Percentiles rank a stretch among this genome's conserved stretches.
These are phyloP conservation scores for Neofusicoccum cordaticola DNA, from an alignment of 2,329 filamentous ascomycete species.

Conservation along the genomic window DNA sequence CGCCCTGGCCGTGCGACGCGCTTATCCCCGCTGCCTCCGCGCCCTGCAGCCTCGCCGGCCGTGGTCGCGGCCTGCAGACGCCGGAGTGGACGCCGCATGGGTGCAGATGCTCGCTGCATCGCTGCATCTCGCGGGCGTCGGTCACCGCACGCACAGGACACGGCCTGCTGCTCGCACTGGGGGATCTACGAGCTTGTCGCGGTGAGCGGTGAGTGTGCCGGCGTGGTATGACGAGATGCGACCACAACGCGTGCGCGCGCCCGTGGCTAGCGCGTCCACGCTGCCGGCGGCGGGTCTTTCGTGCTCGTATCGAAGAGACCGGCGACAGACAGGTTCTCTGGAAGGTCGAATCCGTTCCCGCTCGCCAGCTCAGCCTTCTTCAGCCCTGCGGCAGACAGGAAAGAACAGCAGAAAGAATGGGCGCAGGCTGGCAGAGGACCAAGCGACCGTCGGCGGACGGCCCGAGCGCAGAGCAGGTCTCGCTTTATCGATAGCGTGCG, in stretches of 20 bases:
- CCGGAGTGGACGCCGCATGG: not conserved
- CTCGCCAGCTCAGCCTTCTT: not conserved
- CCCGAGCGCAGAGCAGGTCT: not conserved
- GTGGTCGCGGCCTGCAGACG: not conserved
- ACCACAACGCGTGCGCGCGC: not conserved
- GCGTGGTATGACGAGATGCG: not conserved
- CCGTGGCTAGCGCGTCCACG: not conserved
- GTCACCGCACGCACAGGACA: constrained; percentile 7
- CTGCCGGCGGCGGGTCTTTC: not conserved
- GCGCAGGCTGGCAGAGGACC: no score
- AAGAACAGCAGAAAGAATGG: no score
- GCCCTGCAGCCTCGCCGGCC: not conserved
- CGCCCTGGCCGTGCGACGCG: not conserved
- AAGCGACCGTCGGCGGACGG: not conserved
- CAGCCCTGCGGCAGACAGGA: not conserved
- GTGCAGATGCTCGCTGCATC: not conserved
- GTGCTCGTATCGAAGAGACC: not conserved
- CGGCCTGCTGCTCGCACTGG: constrained; percentile 6
- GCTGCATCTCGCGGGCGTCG: not conserved
- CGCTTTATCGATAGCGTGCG: constrained; percentile 14
- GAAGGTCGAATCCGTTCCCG: no score
- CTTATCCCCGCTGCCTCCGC: not conserved
- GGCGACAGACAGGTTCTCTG: no score
- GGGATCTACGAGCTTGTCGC: constrained; percentile 10
- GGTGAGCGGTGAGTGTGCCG: not conserved